Evolutionary conservation across 495 filamentous ascomycete genomes (phyloP).

Genomic region (Astrothelium macrocarpum): DNA sequence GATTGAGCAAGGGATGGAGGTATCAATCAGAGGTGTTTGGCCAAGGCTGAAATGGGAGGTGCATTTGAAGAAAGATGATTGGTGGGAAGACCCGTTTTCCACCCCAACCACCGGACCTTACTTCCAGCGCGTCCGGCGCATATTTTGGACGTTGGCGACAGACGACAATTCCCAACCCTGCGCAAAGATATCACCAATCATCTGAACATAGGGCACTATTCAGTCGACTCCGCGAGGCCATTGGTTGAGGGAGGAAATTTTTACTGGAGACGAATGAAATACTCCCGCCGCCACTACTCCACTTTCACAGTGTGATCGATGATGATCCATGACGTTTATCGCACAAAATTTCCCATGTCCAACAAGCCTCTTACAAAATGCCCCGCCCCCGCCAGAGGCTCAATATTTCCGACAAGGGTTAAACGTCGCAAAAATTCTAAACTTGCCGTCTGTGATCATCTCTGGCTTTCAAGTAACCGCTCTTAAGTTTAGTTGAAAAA

Average conservation of each 20-base stretch:
- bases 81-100: neutral
- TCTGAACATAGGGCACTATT: neutral
- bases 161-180: neutral
- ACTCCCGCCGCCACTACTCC: neutral
- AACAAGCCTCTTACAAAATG: neutral
- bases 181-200: neutral
- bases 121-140: neutral
- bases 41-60: neutral
- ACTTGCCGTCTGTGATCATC: no score
- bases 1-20: neutral
- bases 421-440: no score
- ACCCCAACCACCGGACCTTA: neutral
- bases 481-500: neutral
- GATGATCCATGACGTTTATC: slow-evolving; percentile 1
- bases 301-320: neutral
- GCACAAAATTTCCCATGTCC: neutral
- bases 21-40: neutral
- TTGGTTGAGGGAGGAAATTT: neutral
- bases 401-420: neutral
- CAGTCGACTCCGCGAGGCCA: neutral
- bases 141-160: neutral
- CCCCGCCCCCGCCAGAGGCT: neutral
- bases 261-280: neutral
- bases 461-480: neutral
- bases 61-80: neutral